phyloP scores from a whole-genome alignment of 805 yeast genomes.

The Starmerella vaccinii region DNA sequence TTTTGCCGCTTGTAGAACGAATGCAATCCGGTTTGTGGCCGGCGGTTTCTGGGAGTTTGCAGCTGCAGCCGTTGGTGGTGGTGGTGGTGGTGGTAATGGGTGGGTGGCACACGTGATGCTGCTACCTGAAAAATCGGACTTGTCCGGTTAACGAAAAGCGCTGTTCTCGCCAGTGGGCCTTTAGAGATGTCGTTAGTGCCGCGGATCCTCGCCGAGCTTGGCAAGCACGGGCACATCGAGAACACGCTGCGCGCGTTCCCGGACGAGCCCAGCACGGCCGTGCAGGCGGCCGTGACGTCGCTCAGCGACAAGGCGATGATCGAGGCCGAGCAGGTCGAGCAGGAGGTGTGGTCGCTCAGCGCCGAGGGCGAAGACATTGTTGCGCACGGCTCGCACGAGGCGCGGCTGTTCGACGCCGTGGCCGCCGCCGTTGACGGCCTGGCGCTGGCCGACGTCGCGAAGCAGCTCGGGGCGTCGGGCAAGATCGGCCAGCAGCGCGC shows the following conservation, averaged over 20 bases:
- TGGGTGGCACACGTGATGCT: background rate
- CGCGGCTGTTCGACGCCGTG: conserved; percentile 64
- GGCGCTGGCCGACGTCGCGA: conserved; percentile 55
- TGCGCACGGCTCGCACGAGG: conserved; percentile 80
- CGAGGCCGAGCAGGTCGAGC: conserved; percentile 58
- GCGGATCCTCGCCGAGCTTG: conserved; percentile 37
- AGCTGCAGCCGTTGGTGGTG: too few relatives aligned
- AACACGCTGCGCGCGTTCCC: conserved; percentile 67
- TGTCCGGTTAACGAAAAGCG: background rate
- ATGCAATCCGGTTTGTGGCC: too few relatives aligned
- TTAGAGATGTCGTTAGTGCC: conserved; percentile 18
- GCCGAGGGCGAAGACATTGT: conserved; percentile 74
- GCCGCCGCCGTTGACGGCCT: conserved; percentile 65
- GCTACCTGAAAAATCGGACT: conserved; percentile 2
- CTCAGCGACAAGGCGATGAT: conserved; percentile 77
- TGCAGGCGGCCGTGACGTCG: conserved; percentile 70
- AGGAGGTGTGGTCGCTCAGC: conserved; percentile 65
- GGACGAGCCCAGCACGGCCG: conserved; percentile 30
- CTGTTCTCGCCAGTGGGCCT: background rate
- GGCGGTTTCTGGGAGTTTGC: too few relatives aligned
- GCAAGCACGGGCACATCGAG: conserved; percentile 47
- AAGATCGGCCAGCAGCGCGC: conserved; percentile 95
- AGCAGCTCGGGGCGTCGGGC: conserved; percentile 72
- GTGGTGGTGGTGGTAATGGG: too few relatives aligned
- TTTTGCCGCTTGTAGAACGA: too few relatives aligned